A percentile compares a stretch with the other conserved stretches of the same genome.
Conservation (phyloP, 805 yeast genomes). For the Millerozyma miso region DNA sequence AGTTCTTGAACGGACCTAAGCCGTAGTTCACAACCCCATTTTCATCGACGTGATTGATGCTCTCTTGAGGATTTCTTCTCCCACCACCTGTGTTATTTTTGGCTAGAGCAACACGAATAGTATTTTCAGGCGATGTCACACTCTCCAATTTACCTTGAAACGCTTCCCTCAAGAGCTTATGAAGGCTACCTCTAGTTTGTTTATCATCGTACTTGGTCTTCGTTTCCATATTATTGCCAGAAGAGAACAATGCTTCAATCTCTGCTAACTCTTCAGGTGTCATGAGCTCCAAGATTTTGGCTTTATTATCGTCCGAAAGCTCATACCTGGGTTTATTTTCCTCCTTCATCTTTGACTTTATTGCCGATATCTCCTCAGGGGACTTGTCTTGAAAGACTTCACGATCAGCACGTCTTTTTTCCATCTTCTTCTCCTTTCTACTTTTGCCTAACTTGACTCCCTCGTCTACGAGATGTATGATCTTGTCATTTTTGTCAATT, state of each 20-base stretch:
- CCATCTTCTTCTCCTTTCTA: slow-evolving; percentile 46
- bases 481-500: slow-evolving; percentile 62
- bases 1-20: slow-evolving; percentile 66
- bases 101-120: slow-evolving; percentile 58
- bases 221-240: slow-evolving; percentile 58
- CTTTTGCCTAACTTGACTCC: slow-evolving; percentile 53
- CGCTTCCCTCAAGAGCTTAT: slow-evolving; percentile 67
- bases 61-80: slow-evolving; percentile 34
- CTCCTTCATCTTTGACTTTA: slow-evolving; percentile 20
- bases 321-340: slow-evolving; percentile 31
- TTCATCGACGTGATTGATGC: slow-evolving; percentile 38
- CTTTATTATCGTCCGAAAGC: slow-evolving; percentile 43
- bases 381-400: slow-evolving; percentile 27
- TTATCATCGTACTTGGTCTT: slow-evolving; percentile 59
- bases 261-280: slow-evolving; percentile 58
- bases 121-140: slow-evolving; percentile 64
- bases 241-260: slow-evolving; percentile 51
- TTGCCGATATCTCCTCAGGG: slow-evolving; percentile 28
- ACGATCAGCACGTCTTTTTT: slow-evolving; percentile 37
- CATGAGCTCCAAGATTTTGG: slow-evolving; percentile 47
- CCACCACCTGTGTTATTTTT: slow-evolving; percentile 35
- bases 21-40: slow-evolving; percentile 63
- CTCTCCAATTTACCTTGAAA: slow-evolving; percentile 77
- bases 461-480: slow-evolving; percentile 69
- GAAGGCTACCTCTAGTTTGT: slow-evolving; percentile 70